Evolutionary conservation across 208 protist species (phyloP).

Genomic region (Acanthamoeba sp.): DNA sequence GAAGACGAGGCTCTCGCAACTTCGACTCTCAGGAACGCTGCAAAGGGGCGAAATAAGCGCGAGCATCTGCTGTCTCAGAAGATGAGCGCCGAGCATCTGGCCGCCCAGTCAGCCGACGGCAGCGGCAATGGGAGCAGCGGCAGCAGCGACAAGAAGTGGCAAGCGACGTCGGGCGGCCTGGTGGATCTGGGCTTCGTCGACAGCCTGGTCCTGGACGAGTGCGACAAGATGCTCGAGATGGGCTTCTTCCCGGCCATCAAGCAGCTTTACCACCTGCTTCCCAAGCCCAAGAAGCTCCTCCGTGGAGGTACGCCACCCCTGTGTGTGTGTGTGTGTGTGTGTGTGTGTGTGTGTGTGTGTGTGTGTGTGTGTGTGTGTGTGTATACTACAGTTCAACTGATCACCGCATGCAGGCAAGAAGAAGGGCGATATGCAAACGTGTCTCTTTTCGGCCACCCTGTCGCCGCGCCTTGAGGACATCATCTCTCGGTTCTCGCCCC

Average conservation of each 20-base stretch:
- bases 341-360: too few species aligned
- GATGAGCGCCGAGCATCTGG: neutral
- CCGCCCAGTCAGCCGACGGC: neutral
- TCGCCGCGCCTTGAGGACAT: constrained; percentile 44
- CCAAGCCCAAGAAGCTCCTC: constrained; percentile 48
- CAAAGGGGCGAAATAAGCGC: neutral
- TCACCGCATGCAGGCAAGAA: neutral
- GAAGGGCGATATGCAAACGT: constrained; percentile 67
- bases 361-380: too few species aligned
- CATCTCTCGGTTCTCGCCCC: constrained; percentile 61
- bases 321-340: too few species aligned
- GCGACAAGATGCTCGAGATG: constrained; percentile 77
- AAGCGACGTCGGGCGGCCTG: neutral
- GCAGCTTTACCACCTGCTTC: constrained; percentile 41
- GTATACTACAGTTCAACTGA: neutral
- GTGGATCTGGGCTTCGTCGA: constrained; percentile 64
- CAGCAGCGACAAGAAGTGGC: neutral
- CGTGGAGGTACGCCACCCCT: too few species aligned
- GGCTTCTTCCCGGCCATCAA: constrained; percentile 73
- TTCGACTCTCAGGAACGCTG: neutral
- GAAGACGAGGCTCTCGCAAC: neutral
- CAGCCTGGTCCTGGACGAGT: constrained; percentile 68
- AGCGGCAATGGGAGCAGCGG: neutral
- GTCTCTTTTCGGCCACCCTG: constrained; percentile 67
- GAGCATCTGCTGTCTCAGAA: neutral